Evolutionary conservation across 768 basidiomycete species (phyloP), one percentile per base, ranked within the genome.

Genomic region (Suillus fuscotomentosus): DNA sequence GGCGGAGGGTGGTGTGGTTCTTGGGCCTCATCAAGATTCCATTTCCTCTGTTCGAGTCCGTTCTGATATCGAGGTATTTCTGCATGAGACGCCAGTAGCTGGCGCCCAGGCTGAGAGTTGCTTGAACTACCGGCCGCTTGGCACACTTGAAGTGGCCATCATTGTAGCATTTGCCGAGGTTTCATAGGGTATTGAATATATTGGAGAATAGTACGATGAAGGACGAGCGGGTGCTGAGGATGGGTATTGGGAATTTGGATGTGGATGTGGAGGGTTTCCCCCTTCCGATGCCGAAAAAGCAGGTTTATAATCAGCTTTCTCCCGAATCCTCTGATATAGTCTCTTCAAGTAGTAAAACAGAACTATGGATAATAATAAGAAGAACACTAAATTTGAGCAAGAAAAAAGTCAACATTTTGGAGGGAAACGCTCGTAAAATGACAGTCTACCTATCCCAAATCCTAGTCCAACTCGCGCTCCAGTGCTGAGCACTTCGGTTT

Each of bases 141-240:
- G 95, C 3, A 94, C 94, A 0, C 94, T 96, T 73, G 96, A 96
- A 71, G 77, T 86, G 22, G 10, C 27, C 22, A 14, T 24, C 27
- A 57, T 38, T 36, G 65, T 36, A 39, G 62, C 45, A 55, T 34
- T 48, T 6, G 10, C 31, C 15, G 63, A 45, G 39, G 63, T 22
- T 17, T 39, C 31, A 41, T 57, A 41, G 15, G 56, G 56, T 38
- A 17, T 36, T 9, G 34, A 7, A 27, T 27, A 38, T 11, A 24
- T 7, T 17, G 50, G 50, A 50, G 50, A 50, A 50, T 50, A 50
- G 14, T 56, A 39, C 15, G 62, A 63, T 39, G 53, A n/a, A 11
- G 63, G 38, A 7, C 48, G 55, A 6, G 48, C 47, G 48, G 65
- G 48, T 39, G 41, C 38, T 22, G 65, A 34, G 55, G 60, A 60